A percentile compares a stretch with the other conserved stretches of the same genome.
Conservation (phyloP, 176 grass and related monocot genomes). For the Phyllostachys edulis region DNA sequence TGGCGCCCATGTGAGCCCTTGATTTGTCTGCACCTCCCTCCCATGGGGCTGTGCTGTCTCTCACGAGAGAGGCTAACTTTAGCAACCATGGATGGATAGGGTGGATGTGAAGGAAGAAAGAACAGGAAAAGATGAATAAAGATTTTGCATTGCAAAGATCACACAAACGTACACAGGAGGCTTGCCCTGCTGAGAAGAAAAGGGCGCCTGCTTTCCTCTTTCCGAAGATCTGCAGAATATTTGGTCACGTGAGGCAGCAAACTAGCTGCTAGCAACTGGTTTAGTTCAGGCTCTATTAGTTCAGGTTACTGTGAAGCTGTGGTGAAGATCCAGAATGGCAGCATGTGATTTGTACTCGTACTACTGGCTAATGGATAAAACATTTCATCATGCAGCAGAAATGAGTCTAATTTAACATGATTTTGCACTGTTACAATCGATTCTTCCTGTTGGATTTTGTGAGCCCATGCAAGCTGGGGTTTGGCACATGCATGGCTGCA, state of each 20-base stretch:
- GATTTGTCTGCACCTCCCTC: constrained; percentile 36
- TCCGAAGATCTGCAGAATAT: constrained; percentile 48
- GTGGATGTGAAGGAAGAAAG: constrained; percentile 35
- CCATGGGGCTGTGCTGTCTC: constrained; percentile 20
- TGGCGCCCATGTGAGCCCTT: constrained; percentile 43
- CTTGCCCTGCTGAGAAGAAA: constrained; percentile 48
- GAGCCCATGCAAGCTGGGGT: constrained; percentile 4
- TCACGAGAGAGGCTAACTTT: constrained; percentile 41
- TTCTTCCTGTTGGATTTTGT: constrained; percentile 11
- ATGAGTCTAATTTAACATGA: background rate
- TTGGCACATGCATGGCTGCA: background rate
- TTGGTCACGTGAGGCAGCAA: constrained; percentile 39
- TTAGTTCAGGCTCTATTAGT: background rate
- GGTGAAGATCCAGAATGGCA: background rate
- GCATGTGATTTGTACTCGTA: background rate
- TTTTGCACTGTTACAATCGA: background rate
- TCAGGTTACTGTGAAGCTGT: background rate
- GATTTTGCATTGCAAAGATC: constrained; percentile 18
- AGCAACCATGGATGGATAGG: constrained; percentile 14
- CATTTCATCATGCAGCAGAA: constrained; percentile 1
- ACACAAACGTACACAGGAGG: constrained; percentile 26
- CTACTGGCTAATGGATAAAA: background rate
- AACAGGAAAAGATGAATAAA: constrained; percentile 20
- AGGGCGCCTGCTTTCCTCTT: constrained; percentile 23
- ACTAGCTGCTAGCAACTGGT: background rate